Evolutionary conservation across 2,329 filamentous ascomycete genomes (phyloP), one percentile per base, ranked within the genome.

Genomic region (Penicillium sp.): DNA sequence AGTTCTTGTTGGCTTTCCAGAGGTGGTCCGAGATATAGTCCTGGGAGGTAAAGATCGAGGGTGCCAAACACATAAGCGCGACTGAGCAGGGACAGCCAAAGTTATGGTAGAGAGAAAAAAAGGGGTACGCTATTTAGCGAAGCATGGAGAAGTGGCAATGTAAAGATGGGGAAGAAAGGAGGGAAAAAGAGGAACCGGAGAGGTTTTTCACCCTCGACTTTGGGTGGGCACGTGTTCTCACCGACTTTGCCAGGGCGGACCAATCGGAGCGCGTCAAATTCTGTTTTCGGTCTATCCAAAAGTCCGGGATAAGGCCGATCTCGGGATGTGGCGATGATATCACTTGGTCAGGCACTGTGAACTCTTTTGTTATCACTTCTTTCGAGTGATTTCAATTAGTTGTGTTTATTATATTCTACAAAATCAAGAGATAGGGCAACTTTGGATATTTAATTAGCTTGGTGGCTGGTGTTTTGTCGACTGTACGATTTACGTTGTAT

Each of bases 21-120:
- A 86, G 79, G 78, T 86, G 84, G 78, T 86, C 79, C 78, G 82
- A 85, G 77, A 86, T 85, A 76, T 86, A 86, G 78, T 85, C 83
- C 84, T 92, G 89, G 78, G 88, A 92, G 79, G 89, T 92, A 81
- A 91, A 92, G 76, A 87, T 83, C 77, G 89, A 90, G 79, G 84
- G 82, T 83, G 87, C 86, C 81, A 87, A 87, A 87, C 86, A 88
- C 88, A 91, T 91, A 88, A 87, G 86, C 82, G 85, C 87, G 81
- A 81, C 62, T 72, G 70, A 64, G 64, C 36, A 62, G 61, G 58
- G 67, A 62, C 70, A 74, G 72, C 73, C 68, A 69, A 52, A 51
- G 53, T 39, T 61, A 59, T 61, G 55, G 56, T 51, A 57, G 48
- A 51, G 51, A 53, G 53, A 49, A 34, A 58, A 40, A 43, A 45